Conservation (phyloP, 768 basidiomycete genomes). For the Leccinum boreale region DNA sequence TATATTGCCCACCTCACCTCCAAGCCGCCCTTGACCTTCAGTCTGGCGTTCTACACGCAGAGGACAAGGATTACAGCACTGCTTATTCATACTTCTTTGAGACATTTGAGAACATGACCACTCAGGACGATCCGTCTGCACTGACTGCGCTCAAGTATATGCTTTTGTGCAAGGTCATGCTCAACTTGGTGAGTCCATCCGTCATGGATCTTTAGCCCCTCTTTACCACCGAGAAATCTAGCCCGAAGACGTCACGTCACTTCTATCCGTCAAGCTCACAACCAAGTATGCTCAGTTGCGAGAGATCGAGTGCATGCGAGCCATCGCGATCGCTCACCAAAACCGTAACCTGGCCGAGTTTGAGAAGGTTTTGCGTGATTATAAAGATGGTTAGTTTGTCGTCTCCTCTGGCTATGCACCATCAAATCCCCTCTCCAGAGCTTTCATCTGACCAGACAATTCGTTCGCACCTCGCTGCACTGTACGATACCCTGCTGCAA, state of each 20-base stretch:
- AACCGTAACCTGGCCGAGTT: constrained; percentile 87
- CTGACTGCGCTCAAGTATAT: constrained; percentile 94
- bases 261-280: constrained; percentile 84
- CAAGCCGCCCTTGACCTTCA: constrained; percentile 64
- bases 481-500: constrained; percentile 95
- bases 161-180: constrained; percentile 97
- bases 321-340: constrained; percentile 91
- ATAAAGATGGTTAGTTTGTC: constrained; percentile 61
- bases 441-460: constrained; percentile 95
- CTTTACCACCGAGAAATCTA: constrained; percentile 28
- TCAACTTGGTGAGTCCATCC: constrained; percentile 69
- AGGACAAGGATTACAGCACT: constrained; percentile 97
- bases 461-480: constrained; percentile 86
- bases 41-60: constrained; percentile 84
- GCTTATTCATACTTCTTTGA: constrained; percentile 98
- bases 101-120: constrained; percentile 84
- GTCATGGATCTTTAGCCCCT: neutral
- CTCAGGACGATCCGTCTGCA: constrained; percentile 73
- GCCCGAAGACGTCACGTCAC: constrained; percentile 91
- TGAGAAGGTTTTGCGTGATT: constrained; percentile 81
- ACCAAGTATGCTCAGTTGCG: constrained; percentile 81
- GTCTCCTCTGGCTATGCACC: neutral
- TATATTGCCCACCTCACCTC: constrained; percentile 82
- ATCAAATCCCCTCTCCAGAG: constrained; percentile 45
- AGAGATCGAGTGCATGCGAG: constrained; percentile 95